phyloP scores from a whole-genome alignment of 805 yeast species.

The Pichia manshurica region DNA sequence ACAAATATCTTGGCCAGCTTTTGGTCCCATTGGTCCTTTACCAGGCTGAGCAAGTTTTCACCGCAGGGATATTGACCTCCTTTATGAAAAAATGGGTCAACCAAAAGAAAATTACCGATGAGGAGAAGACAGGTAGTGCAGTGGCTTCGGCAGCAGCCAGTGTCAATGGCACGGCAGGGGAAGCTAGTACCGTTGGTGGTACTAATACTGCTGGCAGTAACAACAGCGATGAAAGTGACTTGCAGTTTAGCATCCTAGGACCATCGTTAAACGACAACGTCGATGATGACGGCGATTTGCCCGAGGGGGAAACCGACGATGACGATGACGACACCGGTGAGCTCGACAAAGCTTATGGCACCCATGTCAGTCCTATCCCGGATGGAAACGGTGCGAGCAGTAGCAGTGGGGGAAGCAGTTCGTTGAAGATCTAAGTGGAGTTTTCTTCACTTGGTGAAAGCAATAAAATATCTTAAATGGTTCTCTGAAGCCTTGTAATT shows the following conservation, averaged over 20 bases:
- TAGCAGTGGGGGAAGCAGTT: neutral
- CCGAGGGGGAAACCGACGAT: neutral
- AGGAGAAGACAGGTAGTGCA: neutral
- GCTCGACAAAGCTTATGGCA: neutral
- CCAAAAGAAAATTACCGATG: slow-evolving; percentile 19
- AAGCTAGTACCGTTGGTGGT: neutral
- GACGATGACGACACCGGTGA: neutral
- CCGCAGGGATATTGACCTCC: slow-evolving; percentile 67
- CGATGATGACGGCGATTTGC: neutral
- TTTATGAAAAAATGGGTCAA: slow-evolving; percentile 67
- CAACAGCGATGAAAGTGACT: slow-evolving; percentile 1
- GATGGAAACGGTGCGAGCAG: neutral
- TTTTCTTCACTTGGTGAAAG: too few relatives aligned
- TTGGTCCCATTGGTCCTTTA: slow-evolving; percentile 80
- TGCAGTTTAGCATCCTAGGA: neutral
- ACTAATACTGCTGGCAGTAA: neutral
- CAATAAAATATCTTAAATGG: too few relatives aligned
- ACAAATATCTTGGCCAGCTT: slow-evolving; percentile 59
- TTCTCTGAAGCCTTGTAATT: too few relatives aligned
- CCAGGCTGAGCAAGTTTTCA: slow-evolving; percentile 80
- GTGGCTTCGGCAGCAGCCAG: neutral
- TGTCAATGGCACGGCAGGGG: neutral
- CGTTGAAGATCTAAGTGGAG: neutral
- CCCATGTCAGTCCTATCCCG: too few relatives aligned
- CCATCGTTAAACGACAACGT: neutral